Base-by-base conservation (phyloP, 352 stramenopile genomes). In the Phytophthora citrophthora region DNA sequence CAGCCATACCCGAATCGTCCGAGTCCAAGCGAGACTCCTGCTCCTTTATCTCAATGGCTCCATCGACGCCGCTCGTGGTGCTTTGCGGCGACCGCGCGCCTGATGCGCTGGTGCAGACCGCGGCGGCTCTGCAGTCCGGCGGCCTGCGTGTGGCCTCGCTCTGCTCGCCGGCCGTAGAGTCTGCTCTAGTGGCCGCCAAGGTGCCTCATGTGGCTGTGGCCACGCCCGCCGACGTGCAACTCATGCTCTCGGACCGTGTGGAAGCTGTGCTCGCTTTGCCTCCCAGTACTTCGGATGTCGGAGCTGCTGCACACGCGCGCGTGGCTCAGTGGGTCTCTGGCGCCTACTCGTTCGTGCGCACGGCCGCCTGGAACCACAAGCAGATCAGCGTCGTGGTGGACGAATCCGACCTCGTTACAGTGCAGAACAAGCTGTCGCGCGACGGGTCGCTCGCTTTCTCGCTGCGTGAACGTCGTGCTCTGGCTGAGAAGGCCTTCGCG, bases 361-460 rank as follows among this genome's bases (percentile, higher is more conserved):
- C 88, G 2, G 85, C 88, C 8, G 89, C 90, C 3, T 93, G 89
- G 84, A 91, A 95, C 71, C 73, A 96, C 76, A 90, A 93, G 68
- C 86, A 93, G 71, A 91, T 94, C 54, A 83, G 71, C 54, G 89
- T 97, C 34, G 65, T 96, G 5, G 73, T 93, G 26, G 76, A 94
- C 69, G 76, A 89, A 11, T 36, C 58, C 9, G 83, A 95, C 63
- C 70, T 95, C 16, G 46, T 50, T 2, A 59, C 51, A 8, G 66
- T 96, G 40, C 49, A 61, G 20, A 67, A 54, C 64, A 90, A 89
- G 60, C 64, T 93, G 40, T 87, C 86, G 24, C 76, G 73, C 55
- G 72, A 92, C 54, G 88, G 79, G 4, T 66, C 59, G 34, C 67
- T 97, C 23, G 78, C 75, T 16, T 89, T 85, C 38, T 95, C 88